Conservation (phyloP, 2,329 filamentous ascomycete species). For the Penicillium digitatum region DNA sequence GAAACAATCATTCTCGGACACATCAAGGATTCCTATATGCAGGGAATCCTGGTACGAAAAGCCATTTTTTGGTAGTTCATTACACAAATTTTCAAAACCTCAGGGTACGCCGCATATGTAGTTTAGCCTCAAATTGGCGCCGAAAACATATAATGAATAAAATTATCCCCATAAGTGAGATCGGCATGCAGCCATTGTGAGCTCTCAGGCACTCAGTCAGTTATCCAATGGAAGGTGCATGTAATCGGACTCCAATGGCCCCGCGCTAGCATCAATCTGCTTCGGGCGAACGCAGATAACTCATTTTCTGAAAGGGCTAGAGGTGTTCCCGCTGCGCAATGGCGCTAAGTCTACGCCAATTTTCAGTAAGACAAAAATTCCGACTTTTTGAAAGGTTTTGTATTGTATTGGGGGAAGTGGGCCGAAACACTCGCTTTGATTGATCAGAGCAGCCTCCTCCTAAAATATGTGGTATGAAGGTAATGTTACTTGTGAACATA, state of each 20-base stretch:
- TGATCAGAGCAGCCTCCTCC: background rate
- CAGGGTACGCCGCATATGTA: no score
- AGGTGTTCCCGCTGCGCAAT: background rate
- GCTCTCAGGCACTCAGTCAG: background rate
- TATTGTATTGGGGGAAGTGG: background rate
- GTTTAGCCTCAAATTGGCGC: background rate
- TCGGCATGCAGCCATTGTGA: background rate
- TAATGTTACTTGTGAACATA: no score
- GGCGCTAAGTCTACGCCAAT: background rate
- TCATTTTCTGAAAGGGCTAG: background rate
- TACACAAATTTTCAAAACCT: no score
- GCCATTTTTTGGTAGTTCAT: background rate
- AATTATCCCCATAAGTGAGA: background rate
- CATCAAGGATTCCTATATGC: background rate
- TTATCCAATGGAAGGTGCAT: background rate
- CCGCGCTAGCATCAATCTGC: no score
- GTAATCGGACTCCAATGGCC: background rate
- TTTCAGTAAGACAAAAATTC: background rate
- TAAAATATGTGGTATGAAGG: no score
- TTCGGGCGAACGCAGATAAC: background rate
- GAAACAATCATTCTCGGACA: background rate
- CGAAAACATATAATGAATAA: background rate
- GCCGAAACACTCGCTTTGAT: background rate
- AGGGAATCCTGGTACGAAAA: background rate
- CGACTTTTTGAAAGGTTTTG: background rate